Percentiles rank a stretch among this genome's conserved stretches.
phyloP scores from a whole-genome alignment of 2,329 filamentous ascomycete species.

The Aspergillus arachidicola region DNA sequence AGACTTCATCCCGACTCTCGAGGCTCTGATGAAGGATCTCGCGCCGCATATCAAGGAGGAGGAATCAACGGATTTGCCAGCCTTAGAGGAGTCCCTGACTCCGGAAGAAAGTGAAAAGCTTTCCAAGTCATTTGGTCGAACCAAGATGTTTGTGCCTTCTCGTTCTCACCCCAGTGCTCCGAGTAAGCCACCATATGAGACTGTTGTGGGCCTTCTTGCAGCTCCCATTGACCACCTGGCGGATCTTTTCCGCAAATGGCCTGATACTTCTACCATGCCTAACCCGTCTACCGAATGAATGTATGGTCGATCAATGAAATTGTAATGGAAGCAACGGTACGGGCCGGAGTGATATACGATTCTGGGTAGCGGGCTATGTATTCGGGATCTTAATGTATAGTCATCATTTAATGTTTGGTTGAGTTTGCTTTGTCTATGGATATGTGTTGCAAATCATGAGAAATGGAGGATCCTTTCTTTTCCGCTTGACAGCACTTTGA shows the following conservation, averaged over 20 bases:
- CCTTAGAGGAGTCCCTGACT: slow-evolving; percentile 47
- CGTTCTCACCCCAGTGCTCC: slow-evolving; percentile 54
- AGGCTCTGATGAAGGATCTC: slow-evolving; percentile 29
- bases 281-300: neutral
- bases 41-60: slow-evolving; percentile 30
- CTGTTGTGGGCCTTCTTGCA: slow-evolving; percentile 54
- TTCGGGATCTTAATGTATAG: too few species aligned
- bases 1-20: slow-evolving; percentile 45
- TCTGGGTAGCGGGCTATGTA: too few species aligned
- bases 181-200: slow-evolving; percentile 59
- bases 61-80: slow-evolving; percentile 51
- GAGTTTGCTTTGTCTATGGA: too few species aligned
- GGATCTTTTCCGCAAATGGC: slow-evolving; percentile 55
- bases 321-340: too few species aligned
- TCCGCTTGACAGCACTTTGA: too few species aligned
- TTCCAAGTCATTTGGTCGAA: slow-evolving; percentile 50
- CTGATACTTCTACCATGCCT: slow-evolving; percentile 2
- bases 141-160: slow-evolving; percentile 56
- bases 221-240: slow-evolving; percentile 59
- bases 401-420: too few species aligned
- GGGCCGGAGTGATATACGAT: too few species aligned
- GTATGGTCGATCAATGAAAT: too few species aligned
- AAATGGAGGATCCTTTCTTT: too few species aligned
- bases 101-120: slow-evolving; percentile 36
- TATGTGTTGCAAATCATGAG: too few species aligned